Base-by-base conservation (phyloP, 2,329 filamentous ascomycete genomes). In the Tricladium varicosporioides region DNA sequence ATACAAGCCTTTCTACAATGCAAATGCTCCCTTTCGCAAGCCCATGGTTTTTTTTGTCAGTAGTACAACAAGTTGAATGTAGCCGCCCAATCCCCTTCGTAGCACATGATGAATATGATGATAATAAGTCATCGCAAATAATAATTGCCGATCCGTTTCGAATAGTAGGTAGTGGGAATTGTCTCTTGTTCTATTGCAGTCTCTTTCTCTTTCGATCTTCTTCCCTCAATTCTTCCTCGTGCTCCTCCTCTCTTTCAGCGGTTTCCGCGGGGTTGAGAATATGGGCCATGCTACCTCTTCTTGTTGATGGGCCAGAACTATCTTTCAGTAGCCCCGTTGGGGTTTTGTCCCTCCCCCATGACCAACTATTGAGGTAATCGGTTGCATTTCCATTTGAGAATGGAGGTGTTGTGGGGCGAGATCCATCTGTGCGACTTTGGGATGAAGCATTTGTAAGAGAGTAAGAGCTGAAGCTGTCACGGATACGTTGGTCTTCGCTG, bases 201-300 rank as follows among this genome's bases (percentile, higher is more conserved):
- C 84, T 77, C 71, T 86, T 86, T 56, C 84, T 77, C 70, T 87
- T 87, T 59, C 85, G 76, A 57, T 86, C 83, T 49, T 73, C 72
- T 53, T 78, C 76, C 19, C 78, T 75, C 57, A 84, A 78, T 57
- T 88, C 85, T 67, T 87, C 85, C 47, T 85, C 84, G 16, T 83
- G 81, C 57, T 88, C 85, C 56, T 86, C 84, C 11, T 82, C 81
- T 58, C 84, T 73, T 70, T 88, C 86, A 1, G 81, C 82, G 1
- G 85, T 88, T 63, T 87, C 85, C 13, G 85, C 83, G 5, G 86
- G 86, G 63, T 89, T 89, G 1, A 89, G 76, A 19, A 89, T 88
- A 63, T 85, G 87, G 5, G 86, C 86, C 86, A 89, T 88, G 66
- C 85, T 88, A 22, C 83, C 85, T 59, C 86, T 78, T 54, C 86